phyloP scores from a whole-genome alignment of 169 alveolate species.

The Babesia bigemina region DNA sequence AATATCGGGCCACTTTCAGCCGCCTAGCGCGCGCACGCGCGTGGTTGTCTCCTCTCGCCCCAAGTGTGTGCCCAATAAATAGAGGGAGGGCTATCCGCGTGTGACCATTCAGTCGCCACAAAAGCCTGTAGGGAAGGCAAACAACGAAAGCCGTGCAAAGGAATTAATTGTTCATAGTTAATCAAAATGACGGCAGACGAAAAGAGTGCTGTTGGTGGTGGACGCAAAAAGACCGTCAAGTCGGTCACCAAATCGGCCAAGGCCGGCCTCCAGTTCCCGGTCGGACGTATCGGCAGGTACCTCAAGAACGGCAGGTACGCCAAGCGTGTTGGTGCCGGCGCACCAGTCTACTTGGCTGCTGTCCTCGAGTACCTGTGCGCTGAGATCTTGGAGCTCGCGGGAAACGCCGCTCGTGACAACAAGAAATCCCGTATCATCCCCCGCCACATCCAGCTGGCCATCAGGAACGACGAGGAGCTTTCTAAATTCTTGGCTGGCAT shows the following conservation, averaged over 20 bases:
- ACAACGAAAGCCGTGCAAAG: constrained; percentile 27
- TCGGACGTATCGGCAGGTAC: constrained; percentile 97
- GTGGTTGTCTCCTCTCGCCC: constrained; percentile 21
- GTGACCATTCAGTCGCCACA: constrained; percentile 54
- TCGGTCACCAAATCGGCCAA: constrained; percentile 93
- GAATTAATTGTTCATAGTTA: constrained; percentile 20
- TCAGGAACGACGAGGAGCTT: constrained; percentile 98
- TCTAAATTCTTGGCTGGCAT: constrained; percentile 95
- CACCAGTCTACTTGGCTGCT: constrained; percentile 98
- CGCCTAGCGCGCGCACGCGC: background rate
- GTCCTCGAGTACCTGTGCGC: constrained; percentile 98
- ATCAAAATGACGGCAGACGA: constrained; percentile 67
- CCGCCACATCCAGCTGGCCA: constrained; percentile 98
- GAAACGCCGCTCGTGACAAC: constrained; percentile 97
- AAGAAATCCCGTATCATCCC: constrained; percentile 98
- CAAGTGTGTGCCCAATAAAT: constrained; percentile 55
- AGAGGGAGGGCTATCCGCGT: background rate
- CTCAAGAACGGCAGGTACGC: constrained; percentile 96
- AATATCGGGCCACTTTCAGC: background rate
- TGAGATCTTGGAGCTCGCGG: constrained; percentile 98
- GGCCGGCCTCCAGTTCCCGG: constrained; percentile 99
- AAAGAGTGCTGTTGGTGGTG: constrained; percentile 74
- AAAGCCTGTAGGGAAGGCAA: constrained; percentile 45
- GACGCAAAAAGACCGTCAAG: constrained; percentile 87
- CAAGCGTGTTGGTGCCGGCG: constrained; percentile 98